Conservation (phyloP, 1,284 basidiomycete genomes). For the Marasmius tenuissimus region DNA sequence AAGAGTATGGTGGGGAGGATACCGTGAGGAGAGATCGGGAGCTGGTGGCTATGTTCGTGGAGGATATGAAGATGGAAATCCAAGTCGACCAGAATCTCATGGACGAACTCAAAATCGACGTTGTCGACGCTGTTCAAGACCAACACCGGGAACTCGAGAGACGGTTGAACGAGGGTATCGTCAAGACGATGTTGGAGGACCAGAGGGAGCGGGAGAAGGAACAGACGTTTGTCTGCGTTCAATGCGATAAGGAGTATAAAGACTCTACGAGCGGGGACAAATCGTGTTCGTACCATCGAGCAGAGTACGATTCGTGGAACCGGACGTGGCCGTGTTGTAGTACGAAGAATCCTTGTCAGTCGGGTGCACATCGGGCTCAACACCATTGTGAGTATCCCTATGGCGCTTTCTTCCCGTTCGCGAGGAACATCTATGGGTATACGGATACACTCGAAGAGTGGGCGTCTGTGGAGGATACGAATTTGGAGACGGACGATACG, state of each 20-base stretch:
- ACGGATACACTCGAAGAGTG: slow-evolving; percentile 31
- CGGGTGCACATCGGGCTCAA: slow-evolving; percentile 28
- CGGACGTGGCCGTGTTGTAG: slow-evolving; percentile 33
- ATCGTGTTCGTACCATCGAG: slow-evolving; percentile 36
- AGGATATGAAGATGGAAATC: slow-evolving; percentile 27
- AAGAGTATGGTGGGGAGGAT: slow-evolving; percentile 32
- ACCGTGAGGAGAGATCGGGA: slow-evolving; percentile 29
- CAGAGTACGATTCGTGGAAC: slow-evolving; percentile 31
- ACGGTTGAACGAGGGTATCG: slow-evolving; percentile 31
- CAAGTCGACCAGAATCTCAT: slow-evolving; percentile 34
- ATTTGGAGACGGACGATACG: slow-evolving; percentile 27
- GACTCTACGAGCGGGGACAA: slow-evolving; percentile 33
- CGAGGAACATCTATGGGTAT: slow-evolving; percentile 27
- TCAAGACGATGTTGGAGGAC: slow-evolving; percentile 31
- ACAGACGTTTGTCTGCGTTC: slow-evolving; percentile 34
- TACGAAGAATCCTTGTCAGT: slow-evolving; percentile 30
- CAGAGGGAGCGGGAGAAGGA: slow-evolving; percentile 31
- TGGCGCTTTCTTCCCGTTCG: slow-evolving; percentile 31
- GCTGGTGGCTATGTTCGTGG: slow-evolving; percentile 35
- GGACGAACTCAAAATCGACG: slow-evolving; percentile 32
- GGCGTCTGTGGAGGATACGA: slow-evolving; percentile 29
- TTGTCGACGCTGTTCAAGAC: slow-evolving; percentile 29
- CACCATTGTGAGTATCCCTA: slow-evolving; percentile 39
- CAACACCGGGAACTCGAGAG: slow-evolving; percentile 29
- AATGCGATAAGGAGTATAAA: slow-evolving; percentile 34